Conservation (phyloP, 139 green algal genomes). For the Tetratostichococcus sp. region DNA sequence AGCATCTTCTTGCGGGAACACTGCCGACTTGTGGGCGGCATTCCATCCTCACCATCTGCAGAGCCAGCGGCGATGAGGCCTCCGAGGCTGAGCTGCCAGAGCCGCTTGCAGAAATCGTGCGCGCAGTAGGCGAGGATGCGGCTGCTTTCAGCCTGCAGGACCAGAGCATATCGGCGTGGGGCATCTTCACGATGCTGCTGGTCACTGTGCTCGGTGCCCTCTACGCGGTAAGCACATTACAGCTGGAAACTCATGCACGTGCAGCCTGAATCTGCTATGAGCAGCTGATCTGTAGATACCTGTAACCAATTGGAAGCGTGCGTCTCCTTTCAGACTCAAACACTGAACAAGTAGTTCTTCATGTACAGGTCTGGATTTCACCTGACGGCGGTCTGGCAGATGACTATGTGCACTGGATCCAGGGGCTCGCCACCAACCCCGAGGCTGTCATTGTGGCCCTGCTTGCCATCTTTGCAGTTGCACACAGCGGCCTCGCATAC, state of each 20-base stretch:
- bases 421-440: constrained; percentile 43
- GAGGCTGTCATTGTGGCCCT: constrained; percentile 77
- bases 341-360: too few relatives aligned
- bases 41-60: too few relatives aligned
- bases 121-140: constrained; percentile 82
- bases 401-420: constrained; percentile 56
- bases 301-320: not conserved
- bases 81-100: not conserved
- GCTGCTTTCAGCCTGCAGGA: constrained; percentile 70
- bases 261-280: too few relatives aligned
- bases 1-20: too few relatives aligned
- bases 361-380: constrained; percentile 73
- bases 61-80: too few relatives aligned
- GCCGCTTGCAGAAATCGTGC: not conserved
- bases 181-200: constrained; percentile 73
- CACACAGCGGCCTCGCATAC: constrained; percentile 85
- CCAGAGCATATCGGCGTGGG: constrained; percentile 78
- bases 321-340: not conserved
- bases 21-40: too few relatives aligned
- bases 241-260: not conserved
- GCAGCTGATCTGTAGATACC: too few relatives aligned
- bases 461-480: constrained; percentile 79
- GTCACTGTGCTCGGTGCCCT: constrained; percentile 65
- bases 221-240: constrained; percentile 59
- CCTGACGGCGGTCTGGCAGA: constrained; percentile 62